Conservation (phyloP, 1,284 basidiomycete species). For the Meira nashicola region DNA sequence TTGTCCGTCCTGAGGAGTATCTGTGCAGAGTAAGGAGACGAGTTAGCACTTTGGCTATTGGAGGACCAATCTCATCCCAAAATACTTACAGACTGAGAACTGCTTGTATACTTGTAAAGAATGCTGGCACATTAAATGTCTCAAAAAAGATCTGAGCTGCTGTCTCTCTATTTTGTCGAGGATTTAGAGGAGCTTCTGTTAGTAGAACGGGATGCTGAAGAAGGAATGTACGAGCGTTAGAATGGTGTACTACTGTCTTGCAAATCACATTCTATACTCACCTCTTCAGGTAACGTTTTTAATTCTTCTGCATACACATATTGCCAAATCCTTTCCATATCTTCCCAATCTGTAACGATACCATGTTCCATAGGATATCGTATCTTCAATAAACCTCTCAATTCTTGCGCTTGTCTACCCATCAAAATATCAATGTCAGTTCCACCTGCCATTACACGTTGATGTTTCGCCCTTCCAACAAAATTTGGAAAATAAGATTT, state of each 20-base stretch:
- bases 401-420: conserved; percentile 47
- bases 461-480: conserved; percentile 51
- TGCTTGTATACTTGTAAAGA: conserved; percentile 95
- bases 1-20: conserved; percentile 98
- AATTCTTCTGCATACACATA: conserved; percentile 50
- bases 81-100: conserved; percentile 79
- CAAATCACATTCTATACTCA: conserved; percentile 14
- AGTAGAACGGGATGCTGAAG: conserved; percentile 85
- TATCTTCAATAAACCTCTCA: conserved; percentile 48
- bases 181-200: conserved; percentile 87
- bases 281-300: conserved; percentile 48
- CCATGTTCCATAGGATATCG: conserved; percentile 53
- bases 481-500: conserved; percentile 51
- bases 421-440: conserved; percentile 52
- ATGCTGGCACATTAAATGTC: conserved; percentile 95
- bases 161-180: conserved; percentile 86
- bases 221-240: not conserved
- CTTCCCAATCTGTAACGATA: conserved; percentile 52
- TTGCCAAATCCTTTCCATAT: conserved; percentile 53
- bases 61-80: not conserved
- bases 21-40: conserved; percentile 55
- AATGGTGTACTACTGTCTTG: not conserved
- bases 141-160: conserved; percentile 97
- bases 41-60: not conserved
- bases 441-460: conserved; percentile 51